A percentile compares a stretch with the other conserved stretches of the same genome.
phyloP scores from a whole-genome alignment of 2,329 filamentous ascomycete genomes.

The Microdochium bolleyi region DNA sequence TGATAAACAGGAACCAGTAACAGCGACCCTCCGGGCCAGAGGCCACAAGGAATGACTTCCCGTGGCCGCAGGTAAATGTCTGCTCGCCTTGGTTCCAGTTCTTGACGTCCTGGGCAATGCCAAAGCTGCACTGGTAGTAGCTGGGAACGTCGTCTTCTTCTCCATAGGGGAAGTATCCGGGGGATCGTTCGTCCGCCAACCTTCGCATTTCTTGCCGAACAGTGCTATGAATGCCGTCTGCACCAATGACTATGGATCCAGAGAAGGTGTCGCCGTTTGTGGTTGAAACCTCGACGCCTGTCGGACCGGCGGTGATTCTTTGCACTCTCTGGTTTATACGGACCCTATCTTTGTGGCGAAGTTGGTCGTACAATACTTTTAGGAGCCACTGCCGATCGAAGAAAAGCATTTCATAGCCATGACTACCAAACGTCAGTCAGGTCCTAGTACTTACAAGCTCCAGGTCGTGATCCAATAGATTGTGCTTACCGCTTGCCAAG shows the following conservation, averaged over 20 bases:
- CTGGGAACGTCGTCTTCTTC: constrained; percentile 12
- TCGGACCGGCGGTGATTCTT: constrained; percentile 12
- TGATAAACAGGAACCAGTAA: constrained; percentile 27
- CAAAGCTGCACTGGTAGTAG: constrained; percentile 27
- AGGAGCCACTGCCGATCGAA: constrained; percentile 26
- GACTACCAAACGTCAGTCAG: background rate
- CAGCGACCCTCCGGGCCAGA: constrained; percentile 18
- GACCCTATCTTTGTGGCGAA: constrained; percentile 24
- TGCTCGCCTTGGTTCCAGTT: constrained; percentile 10
- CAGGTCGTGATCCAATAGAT: background rate
- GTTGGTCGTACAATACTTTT: constrained; percentile 20
- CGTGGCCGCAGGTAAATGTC: constrained; percentile 11
- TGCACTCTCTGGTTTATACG: constrained; percentile 17
- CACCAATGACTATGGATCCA: constrained; percentile 27
- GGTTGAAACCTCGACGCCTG: constrained; percentile 20
- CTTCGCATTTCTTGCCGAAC: constrained; percentile 22
- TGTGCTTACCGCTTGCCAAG: background rate
- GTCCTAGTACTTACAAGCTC: background rate
- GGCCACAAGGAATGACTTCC: constrained; percentile 16
- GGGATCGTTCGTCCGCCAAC: constrained; percentile 10
- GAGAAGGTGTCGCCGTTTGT: constrained; percentile 17
- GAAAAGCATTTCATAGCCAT: constrained; percentile 23
- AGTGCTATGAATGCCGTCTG: constrained; percentile 31
- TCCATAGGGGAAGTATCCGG: constrained; percentile 12
- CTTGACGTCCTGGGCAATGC: constrained; percentile 22